phyloP scores from a whole-genome alignment of 1,284 basidiomycete species.

The Trichosporon sp. region DNA sequence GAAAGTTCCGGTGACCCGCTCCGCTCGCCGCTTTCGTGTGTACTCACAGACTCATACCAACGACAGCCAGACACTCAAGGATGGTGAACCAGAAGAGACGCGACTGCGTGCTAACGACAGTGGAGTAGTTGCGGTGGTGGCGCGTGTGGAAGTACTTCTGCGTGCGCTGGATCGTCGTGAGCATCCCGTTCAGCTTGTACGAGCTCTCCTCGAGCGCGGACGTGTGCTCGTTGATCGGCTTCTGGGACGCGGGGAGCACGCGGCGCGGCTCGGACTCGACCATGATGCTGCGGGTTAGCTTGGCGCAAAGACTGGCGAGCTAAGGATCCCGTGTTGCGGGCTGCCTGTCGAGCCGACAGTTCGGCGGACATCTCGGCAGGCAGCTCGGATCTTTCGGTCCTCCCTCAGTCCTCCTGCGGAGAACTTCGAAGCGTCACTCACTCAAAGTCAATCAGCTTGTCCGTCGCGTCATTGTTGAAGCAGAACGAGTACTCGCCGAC shows the following conservation, averaged over 20 bases:
- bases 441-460: slow-evolving; percentile 94
- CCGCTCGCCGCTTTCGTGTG: neutral
- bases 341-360: too few species aligned
- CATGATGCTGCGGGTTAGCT: slow-evolving; percentile 67
- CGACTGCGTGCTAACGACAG: slow-evolving; percentile 47
- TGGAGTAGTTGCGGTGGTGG: slow-evolving; percentile 49
- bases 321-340: too few species aligned
- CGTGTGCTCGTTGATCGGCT: slow-evolving; percentile 78
- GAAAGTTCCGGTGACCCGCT: too few species aligned
- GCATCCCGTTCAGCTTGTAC: slow-evolving; percentile 80
- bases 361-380: too few species aligned
- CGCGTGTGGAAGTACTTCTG: slow-evolving; percentile 71
- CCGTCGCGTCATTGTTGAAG: slow-evolving; percentile 93
- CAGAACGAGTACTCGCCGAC: slow-evolving; percentile 97
- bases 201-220: slow-evolving; percentile 89
- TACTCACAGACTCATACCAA: slow-evolving; percentile 70
- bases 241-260: slow-evolving; percentile 72
- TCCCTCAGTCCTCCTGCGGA: neutral
- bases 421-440: slow-evolving; percentile 28
- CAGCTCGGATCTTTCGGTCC: too few species aligned
- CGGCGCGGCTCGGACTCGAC: slow-evolving; percentile 90
- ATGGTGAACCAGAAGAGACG: slow-evolving; percentile 86
- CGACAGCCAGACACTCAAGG: slow-evolving; percentile 72
- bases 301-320: too few species aligned
- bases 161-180: slow-evolving; percentile 81